Conservation (phyloP, 495 filamentous ascomycete genomes). For the Aspergillus conjunctus region DNA sequence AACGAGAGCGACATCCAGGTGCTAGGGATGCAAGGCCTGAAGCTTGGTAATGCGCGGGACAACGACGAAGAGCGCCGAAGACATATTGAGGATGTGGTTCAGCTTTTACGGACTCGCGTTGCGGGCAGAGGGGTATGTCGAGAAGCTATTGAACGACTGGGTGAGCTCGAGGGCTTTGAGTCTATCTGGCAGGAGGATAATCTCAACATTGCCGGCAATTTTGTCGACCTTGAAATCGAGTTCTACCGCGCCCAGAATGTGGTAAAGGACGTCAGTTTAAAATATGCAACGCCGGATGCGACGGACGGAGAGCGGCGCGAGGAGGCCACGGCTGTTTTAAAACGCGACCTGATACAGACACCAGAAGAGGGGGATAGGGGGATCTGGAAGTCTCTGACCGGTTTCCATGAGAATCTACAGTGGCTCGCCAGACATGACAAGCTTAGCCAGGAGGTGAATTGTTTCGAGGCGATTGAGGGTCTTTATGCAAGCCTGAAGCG, state of each 20-base stretch:
- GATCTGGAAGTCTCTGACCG: constrained; percentile 60
- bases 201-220: constrained; percentile 71
- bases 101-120: constrained; percentile 44
- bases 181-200: constrained; percentile 69
- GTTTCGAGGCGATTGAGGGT: constrained; percentile 85
- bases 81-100: constrained; percentile 52
- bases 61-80: constrained; percentile 56
- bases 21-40: constrained; percentile 45
- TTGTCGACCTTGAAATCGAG: constrained; percentile 55
- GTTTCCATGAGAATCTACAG: constrained; percentile 80
- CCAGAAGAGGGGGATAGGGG: constrained; percentile 41
- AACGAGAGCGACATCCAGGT: constrained; percentile 49
- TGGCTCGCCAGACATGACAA: constrained; percentile 77
- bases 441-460: constrained; percentile 79
- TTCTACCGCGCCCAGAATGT: constrained; percentile 48
- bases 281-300: constrained; percentile 48
- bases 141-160: constrained; percentile 77
- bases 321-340: constrained; percentile 54
- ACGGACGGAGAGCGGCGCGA: constrained; percentile 45
- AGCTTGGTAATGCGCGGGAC: constrained; percentile 46
- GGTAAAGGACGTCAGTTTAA: constrained; percentile 49
- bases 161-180: constrained; percentile 72
- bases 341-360: constrained; percentile 49
- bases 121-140: constrained; percentile 66
- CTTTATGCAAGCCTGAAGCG: constrained; percentile 72